Evolutionary conservation across 2,329 filamentous ascomycete species (phyloP).

Genomic region (Lecanicillium sp.): DNA sequence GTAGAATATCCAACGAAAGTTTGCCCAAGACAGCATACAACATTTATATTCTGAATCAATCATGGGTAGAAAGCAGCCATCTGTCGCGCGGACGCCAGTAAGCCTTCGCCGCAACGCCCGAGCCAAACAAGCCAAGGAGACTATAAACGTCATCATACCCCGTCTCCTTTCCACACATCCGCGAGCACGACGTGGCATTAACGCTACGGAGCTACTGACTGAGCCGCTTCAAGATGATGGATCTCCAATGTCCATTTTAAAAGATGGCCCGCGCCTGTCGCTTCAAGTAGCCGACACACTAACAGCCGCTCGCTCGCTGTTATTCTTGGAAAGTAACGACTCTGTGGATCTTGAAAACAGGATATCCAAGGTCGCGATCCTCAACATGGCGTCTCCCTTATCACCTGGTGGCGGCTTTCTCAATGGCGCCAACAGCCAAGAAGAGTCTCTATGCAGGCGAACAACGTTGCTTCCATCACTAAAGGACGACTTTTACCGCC

Average conservation of each 20-base stretch:
- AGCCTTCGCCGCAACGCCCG: slow-evolving; percentile 21
- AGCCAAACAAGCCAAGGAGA: slow-evolving; percentile 49
- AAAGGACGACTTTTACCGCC: slow-evolving; percentile 48
- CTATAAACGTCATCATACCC: slow-evolving; percentile 53
- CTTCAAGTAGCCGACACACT: slow-evolving; percentile 46
- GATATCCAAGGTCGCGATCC: slow-evolving; percentile 36
- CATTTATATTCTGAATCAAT: no score
- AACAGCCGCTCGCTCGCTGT: slow-evolving; percentile 31
- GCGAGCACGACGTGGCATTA: slow-evolving; percentile 46
- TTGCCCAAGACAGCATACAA: no score
- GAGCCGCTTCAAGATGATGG: slow-evolving; percentile 16
- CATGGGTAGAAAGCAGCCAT: neutral
- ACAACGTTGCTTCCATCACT: slow-evolving; percentile 53
- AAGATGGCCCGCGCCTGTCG: slow-evolving; percentile 26
- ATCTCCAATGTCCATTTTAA: neutral
- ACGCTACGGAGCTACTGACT: slow-evolving; percentile 40
- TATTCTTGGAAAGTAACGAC: slow-evolving; percentile 4
- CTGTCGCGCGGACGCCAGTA: neutral
- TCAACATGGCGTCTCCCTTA: slow-evolving; percentile 59
- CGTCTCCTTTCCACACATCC: slow-evolving; percentile 43
- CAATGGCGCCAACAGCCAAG: slow-evolving; percentile 50
- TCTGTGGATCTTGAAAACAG: slow-evolving; percentile 9
- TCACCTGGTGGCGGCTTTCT: slow-evolving; percentile 54
- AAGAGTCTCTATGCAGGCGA: slow-evolving; percentile 54
- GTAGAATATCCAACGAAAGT: no score